Conservation (phyloP, 2,329 filamentous ascomycete genomes). For the Bipolaris gigantea region DNA sequence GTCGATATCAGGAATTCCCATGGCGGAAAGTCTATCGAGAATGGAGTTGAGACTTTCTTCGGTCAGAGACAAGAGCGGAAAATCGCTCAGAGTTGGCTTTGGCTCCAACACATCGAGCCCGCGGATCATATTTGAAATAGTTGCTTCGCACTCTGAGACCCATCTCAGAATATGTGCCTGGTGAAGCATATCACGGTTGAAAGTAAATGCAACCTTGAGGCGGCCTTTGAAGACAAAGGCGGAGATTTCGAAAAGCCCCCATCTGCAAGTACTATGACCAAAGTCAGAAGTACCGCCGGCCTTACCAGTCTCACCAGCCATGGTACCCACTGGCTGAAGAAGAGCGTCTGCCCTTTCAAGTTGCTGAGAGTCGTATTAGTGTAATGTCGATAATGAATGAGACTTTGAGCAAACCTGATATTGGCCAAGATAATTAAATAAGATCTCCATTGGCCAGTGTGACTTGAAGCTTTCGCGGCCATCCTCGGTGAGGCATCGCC, state of each 20-base stretch:
- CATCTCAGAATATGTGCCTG: conserved; percentile 49
- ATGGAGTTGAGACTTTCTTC: conserved; percentile 49
- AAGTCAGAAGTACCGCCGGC: conserved; percentile 52
- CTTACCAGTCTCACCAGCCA: conserved; percentile 51
- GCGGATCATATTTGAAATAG: conserved; percentile 37
- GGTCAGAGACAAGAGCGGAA: conserved; percentile 50
- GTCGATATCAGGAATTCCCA: conserved; percentile 42
- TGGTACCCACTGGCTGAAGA: conserved; percentile 48
- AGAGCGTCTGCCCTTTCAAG: conserved; percentile 51
- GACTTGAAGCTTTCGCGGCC: conserved; percentile 35
- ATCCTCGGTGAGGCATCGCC: conserved; percentile 33
- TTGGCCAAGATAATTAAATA: conserved; percentile 60
- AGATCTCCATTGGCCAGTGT: conserved; percentile 57
- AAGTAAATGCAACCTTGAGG: conserved; percentile 55
- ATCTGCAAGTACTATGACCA: conserved; percentile 49
- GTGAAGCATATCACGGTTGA: conserved; percentile 53
- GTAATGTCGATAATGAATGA: background rate
- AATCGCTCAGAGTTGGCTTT: conserved; percentile 49
- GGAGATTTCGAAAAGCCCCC: conserved; percentile 57
- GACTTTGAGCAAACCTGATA: conserved; percentile 47
- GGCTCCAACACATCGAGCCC: conserved; percentile 29
- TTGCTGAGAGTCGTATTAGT: conserved; percentile 46
- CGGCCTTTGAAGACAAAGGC: conserved; percentile 52
- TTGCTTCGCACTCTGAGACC: conserved; percentile 46
- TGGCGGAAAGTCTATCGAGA: conserved; percentile 42